These are phyloP conservation scores for Populus hybrid DNA, from an alignment of 441 rosid genomes.

Conservation along the genomic window DNA sequence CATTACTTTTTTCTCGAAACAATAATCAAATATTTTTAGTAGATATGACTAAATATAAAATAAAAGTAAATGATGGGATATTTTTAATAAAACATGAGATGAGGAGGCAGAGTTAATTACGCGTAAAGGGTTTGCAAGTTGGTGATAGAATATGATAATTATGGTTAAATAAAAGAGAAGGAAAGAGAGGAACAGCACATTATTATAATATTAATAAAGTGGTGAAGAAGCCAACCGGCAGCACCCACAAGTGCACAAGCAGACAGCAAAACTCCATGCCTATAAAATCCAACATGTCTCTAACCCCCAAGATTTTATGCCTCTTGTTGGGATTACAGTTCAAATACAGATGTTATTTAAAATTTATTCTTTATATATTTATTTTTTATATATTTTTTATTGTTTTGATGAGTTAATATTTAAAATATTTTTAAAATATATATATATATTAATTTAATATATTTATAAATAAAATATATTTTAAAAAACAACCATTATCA, in stretches of 20 bases:
- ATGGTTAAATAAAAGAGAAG: not conserved
- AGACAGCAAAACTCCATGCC: conserved; percentile 28
- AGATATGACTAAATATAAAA: too few relatives aligned
- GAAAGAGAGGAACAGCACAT: not conserved
- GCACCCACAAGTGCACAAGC: conserved; percentile 19
- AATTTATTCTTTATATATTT: too few relatives aligned
- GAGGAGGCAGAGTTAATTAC: conserved; percentile 15
- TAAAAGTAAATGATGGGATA: conserved; percentile 5
- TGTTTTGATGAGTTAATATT: too few relatives aligned
- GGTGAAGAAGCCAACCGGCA: conserved; percentile 29
- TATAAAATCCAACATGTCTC: conserved; percentile 10
- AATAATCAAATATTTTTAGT: too few relatives aligned
- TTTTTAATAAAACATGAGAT: not conserved
- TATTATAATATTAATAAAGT: not conserved
- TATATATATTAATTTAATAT: too few relatives aligned
- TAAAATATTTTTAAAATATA: too few relatives aligned
- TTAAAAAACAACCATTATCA: too few relatives aligned
- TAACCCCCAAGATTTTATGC: not conserved
- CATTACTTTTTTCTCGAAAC: too few relatives aligned
- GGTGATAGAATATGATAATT: conserved; percentile 6
- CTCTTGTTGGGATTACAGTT: too few relatives aligned
- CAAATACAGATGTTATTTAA: too few relatives aligned
- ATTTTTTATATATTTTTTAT: too few relatives aligned
- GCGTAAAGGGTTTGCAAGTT: conserved; percentile 29
- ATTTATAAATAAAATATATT: too few relatives aligned